Base-by-base conservation (phyloP, 2,329 filamentous ascomycete genomes). In the Tolypocladium capitatum region DNA sequence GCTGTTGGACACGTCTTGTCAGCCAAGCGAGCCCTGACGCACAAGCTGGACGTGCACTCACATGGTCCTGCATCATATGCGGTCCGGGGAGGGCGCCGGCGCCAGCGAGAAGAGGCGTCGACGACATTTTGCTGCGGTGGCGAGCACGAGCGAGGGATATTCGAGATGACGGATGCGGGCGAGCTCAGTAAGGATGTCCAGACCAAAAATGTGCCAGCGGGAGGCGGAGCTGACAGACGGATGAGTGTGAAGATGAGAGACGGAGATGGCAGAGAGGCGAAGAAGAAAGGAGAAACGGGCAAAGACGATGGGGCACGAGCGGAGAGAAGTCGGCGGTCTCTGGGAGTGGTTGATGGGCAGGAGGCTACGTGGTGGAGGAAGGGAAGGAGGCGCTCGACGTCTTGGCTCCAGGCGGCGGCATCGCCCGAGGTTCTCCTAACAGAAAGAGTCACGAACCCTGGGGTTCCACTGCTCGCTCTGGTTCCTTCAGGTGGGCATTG, bases 51-150 rank as follows among this genome's bases (percentile, higher is more conserved):
- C 16, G 21, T 11, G 3, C 8, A 33, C 45, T 56, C 44, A 65
- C 65, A 54, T 67, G 65, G 41, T 67, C 65, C 46, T 63, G 62
- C 54, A 66, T 49, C n/a, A 56, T 49, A 30, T 58, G 58, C n/a
- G 58, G 57, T 13, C 60, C 58, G 18, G 64, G 60, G n/a, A 64
- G 56, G 33, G 59, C 56, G 41, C 55, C 56, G 8, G 53, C 48
- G 44, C 55, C 55, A 16, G 53, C 49, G 35, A 68, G 65, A 33
- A 67, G 61, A 34, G 65, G 65, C 18, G 62, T 59, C 2, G 60
- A 60, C 32, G 63, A 63, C 63, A 66, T 65, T 31, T 30, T 48
- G 51, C 18, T 48, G 51, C 18, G n/a, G 45, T 34, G 11, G 33
- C 49, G 36, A 48, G 11, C 28, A 13, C 21, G 36, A 27, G n/a